Conservation (phyloP, 352 stramenopile species). For the Achlya hypogyna region DNA sequence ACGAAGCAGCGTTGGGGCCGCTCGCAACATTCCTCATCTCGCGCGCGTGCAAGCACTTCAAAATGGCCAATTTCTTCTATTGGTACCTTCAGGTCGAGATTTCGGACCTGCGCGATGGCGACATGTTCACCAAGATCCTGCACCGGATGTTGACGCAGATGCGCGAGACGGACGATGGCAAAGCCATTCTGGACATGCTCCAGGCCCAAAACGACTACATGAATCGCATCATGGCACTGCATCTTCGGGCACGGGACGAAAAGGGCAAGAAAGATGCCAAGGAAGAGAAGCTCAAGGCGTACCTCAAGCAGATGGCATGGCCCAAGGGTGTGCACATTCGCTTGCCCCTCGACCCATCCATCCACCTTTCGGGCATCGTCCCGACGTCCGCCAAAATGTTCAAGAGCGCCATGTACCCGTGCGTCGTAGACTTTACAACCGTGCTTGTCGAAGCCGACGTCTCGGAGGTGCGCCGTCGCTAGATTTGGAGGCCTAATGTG, state of each 20-base stretch:
- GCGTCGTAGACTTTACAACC: conserved; percentile 93
- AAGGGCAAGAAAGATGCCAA: conserved; percentile 95
- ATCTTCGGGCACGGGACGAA: conserved; percentile 87
- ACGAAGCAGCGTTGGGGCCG: conserved; percentile 44
- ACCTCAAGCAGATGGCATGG: conserved; percentile 83
- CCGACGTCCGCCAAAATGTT: conserved; percentile 93
- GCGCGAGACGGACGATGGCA: conserved; percentile 85
- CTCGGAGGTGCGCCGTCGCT: conserved; percentile 2
- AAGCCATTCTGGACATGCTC: conserved; percentile 85
- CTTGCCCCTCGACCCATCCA: conserved; percentile 77
- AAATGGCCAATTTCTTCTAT: conserved; percentile 98
- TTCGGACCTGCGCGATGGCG: conserved; percentile 57
- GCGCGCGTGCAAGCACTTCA: conserved; percentile 87
- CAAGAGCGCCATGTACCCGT: conserved; percentile 96
- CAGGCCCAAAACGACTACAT: conserved; percentile 91
- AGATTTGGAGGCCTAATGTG: too few species aligned
- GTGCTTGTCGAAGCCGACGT: conserved; percentile 41
- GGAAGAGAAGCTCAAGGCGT: conserved; percentile 87
- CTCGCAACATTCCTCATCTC: conserved; percentile 93
- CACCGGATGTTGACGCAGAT: conserved; percentile 93
- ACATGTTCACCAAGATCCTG: conserved; percentile 70
- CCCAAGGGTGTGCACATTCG: conserved; percentile 67
- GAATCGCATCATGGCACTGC: conserved; percentile 86
- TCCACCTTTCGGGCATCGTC: conserved; percentile 85
- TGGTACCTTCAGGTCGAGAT: conserved; percentile 87